Evolutionary conservation across 2,329 filamentous ascomycete species (phyloP), one percentile per base, ranked within the genome.

Genomic region (Orbilia blumenaviensis): DNA sequence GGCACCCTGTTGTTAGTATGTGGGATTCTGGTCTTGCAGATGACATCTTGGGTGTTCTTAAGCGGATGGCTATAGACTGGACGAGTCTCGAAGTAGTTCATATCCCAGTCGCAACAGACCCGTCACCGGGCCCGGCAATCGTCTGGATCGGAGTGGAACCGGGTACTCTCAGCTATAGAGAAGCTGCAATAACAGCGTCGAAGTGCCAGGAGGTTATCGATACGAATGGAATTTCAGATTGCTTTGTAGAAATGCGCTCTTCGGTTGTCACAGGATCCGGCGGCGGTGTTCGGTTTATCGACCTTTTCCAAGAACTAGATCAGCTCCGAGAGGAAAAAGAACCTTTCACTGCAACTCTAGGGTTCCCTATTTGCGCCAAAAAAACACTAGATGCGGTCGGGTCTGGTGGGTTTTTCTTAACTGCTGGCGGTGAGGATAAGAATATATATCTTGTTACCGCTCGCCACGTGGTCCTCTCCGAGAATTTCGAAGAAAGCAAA

Each of bases 31-130:
- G 29, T 25, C 14, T 56, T n/a, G 36, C 52, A 12, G 18, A 27
- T 5, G 16, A 8, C 16, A 23, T 56, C 16, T 3, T 38, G 32
- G 32, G 9, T 6, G 29, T 21, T 9, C 32, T 56, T 8, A 38
- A 23, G n/a, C 8, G 25, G 10, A 56, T 25, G 32, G 16, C 36
- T n/a, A 38, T 25, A 23, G 9, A 56, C 18, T 56, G 52, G 52
- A 56, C 52, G 29, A 56, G 52, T 25, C 18, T 56, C 2, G 52
- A 56, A n/a, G 32, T 38, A n/a, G 32, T 56, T 5, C 52, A 56
- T 38, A 38, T 38, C 16, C 29, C 52, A 10, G 18, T 4, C 4
- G 32, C 18, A 36, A 27, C 18, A n/a, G 52, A 56, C 14, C 32
- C 16, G 18, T 36, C 16, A 14, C 29, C 18, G 3, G 52, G 52